Evolutionary conservation across 2,329 filamentous ascomycete genomes (phyloP), one percentile per base, ranked within the genome.

Genomic region (Cladosporium sp.): DNA sequence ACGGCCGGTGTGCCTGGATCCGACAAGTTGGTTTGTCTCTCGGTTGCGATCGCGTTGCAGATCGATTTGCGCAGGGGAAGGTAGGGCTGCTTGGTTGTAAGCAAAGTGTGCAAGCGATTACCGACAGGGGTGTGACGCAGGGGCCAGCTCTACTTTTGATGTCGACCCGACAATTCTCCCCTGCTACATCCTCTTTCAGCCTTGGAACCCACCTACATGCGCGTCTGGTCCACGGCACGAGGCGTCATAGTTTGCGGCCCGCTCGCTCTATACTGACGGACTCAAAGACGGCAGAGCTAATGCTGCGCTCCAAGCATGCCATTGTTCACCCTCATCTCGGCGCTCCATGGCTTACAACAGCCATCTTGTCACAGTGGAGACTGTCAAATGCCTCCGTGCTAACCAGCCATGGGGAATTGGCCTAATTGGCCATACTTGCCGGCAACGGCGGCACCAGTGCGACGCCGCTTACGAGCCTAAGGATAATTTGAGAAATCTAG

Each of bases 301-400:
- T 27, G 4, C 22, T 27, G 5, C 9, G 5, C 9, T 27, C 22
- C 22, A 27, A 27, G 22, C 5, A 27, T 27, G 22, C 22, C 22
- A 27, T 27, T 27, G 22, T 27, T 9, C 4, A 27, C 22, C 22
- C 5, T 27, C 22, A 27, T 9, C 22, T 27, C 22, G 22, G 22
- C 22, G 5, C 22, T 27, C 22, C 22, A 27, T 27, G 22, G 9
- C 22, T 27, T 27, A 9, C 22, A 27, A 36, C 32, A n/a, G 11
- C 15, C 32, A n/a, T 36, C 15, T 36, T n/a, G 13, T 36, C 13
- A 17, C 11, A n/a, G 32, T 36, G 32, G 32, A 36, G 32, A 27
- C 32, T 15, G 36, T 37, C 37, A 36, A 48, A 24, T 48, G 40
- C 30, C 19, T 8, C 45, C 45, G 45, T 48, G 45, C 45, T 19